Conservation (phyloP, 768 basidiomycete genomes). For the Cantharellus cinnabarinus region DNA sequence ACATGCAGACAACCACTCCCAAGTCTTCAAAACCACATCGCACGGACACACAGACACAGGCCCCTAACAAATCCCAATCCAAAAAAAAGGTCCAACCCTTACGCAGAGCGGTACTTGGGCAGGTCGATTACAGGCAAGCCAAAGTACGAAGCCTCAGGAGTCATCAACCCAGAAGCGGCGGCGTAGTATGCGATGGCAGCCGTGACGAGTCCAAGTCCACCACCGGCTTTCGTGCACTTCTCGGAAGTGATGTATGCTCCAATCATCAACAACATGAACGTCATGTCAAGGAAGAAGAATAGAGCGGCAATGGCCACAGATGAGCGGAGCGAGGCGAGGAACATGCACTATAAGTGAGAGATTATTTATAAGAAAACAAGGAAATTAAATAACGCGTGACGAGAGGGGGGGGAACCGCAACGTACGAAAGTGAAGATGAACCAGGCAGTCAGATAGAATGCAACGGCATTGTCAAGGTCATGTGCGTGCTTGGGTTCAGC, state of each 20-base stretch:
- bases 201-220: conserved; percentile 16
- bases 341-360: conserved; percentile 6
- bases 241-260: conserved; percentile 19
- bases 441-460: conserved; percentile 56
- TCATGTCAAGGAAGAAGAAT: conserved; percentile 32
- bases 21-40: too few relatives aligned
- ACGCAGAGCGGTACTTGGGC: conserved; percentile 2
- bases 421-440: conserved; percentile 32
- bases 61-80: too few relatives aligned
- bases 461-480: conserved; percentile 38
- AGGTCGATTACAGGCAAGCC: conserved; percentile 16
- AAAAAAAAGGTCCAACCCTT: too few relatives aligned
- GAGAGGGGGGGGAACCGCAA: not conserved
- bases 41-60: too few relatives aligned
- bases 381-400: not conserved
- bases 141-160: conserved; percentile 17
- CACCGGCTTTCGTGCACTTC: conserved; percentile 15
- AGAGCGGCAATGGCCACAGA: conserved; percentile 30
- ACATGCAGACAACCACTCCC: too few relatives aligned
- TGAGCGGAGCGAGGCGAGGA: conserved; percentile 29
- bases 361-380: not conserved
- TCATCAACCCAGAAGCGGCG: conserved; percentile 17
- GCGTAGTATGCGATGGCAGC: conserved; percentile 18
- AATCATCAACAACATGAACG: conserved; percentile 28
- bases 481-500: not conserved